Evolutionary conservation across 2,329 filamentous ascomycete genomes (phyloP).

Genomic region (Fusarium pininemorale): DNA sequence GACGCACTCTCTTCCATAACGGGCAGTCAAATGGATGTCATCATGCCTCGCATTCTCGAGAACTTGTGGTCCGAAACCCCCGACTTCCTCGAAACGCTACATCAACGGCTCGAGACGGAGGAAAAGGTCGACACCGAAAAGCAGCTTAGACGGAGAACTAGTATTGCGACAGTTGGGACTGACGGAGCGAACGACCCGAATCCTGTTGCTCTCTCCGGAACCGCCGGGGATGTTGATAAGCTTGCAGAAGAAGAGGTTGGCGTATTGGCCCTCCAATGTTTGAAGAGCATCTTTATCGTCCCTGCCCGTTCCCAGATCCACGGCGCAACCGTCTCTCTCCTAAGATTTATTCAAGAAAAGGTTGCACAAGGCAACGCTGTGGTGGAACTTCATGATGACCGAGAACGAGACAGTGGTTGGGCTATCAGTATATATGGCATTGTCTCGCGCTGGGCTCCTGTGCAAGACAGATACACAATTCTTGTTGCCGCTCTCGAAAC

Average conservation of each 20-base stretch:
- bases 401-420: conserved; percentile 71
- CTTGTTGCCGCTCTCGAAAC: conserved; percentile 83
- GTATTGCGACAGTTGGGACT: conserved; percentile 78
- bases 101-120: conserved; percentile 71
- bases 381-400: conserved; percentile 58
- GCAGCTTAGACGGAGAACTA: conserved; percentile 73
- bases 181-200: conserved; percentile 69
- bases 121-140: conserved; percentile 75
- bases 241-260: conserved; percentile 90
- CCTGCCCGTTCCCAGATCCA: conserved; percentile 86
- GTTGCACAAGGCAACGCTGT: conserved; percentile 62
- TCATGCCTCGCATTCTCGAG: conserved; percentile 86
- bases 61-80: conserved; percentile 83
- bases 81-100: conserved; percentile 73
- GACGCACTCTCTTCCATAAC: conserved; percentile 80
- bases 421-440: conserved; percentile 83
- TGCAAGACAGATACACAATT: conserved; percentile 93
- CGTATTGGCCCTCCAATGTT: conserved; percentile 82
- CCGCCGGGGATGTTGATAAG: conserved; percentile 87
- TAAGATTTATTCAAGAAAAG: conserved; percentile 76
- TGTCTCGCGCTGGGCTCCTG: conserved; percentile 86
- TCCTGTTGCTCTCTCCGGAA: conserved; percentile 77
- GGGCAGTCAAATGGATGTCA: conserved; percentile 77
- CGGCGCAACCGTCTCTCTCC: conserved; percentile 74
- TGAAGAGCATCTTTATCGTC: conserved; percentile 85